Evolutionary conservation across 176 grass and related monocot genomes (phyloP), one percentile per base, ranked within the genome.

Genomic region (Raddia guianensis): DNA sequence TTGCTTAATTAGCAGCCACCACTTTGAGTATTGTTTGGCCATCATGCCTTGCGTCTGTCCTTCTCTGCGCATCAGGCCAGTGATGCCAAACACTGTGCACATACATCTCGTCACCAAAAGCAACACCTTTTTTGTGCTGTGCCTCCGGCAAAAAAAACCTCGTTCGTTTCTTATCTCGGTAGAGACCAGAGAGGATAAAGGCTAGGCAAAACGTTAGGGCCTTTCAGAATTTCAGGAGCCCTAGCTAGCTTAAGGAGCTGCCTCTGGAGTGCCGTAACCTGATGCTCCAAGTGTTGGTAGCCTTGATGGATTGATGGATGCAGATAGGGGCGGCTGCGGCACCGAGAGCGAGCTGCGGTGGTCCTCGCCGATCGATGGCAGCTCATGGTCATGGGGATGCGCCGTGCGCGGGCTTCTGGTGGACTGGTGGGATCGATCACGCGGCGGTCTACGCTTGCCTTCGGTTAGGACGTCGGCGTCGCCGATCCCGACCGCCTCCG

Each of bases 401-500:
- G 47, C 71, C 64, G 67, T 32, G 82, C 21, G 47, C 71, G 71
- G 67, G 11, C 60, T 66, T 85, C 76, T 45, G 59, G 80, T 78
- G 27, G 27, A 27, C 27, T 27, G 58, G 68, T 40, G 72, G 70
- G 9, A 21, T 75, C 55, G 9, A 21, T 75, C 55, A 63, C 51
- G 52, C 73, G 5, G 34, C 8, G 20, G 54, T 27, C 71, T 81
- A 19, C 27, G 27, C 27, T 27, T 27, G 27, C 21, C 86, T 78
- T 72, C 87, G 73, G 87, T 73, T 89, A 13, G 58, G 44, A 76
- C 20, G 87, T 89, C 87, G 6, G 11, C 73, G 78, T 86, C 87
- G 63, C 34, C 77, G 65, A 76, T 51, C 51, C 34, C 50, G 51
- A 65, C 50, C 51, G 76, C 64, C 84, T 6, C 49, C 27, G 27